Conservation (phyloP, 768 basidiomycete species). For the Lenzites betulinus region DNA sequence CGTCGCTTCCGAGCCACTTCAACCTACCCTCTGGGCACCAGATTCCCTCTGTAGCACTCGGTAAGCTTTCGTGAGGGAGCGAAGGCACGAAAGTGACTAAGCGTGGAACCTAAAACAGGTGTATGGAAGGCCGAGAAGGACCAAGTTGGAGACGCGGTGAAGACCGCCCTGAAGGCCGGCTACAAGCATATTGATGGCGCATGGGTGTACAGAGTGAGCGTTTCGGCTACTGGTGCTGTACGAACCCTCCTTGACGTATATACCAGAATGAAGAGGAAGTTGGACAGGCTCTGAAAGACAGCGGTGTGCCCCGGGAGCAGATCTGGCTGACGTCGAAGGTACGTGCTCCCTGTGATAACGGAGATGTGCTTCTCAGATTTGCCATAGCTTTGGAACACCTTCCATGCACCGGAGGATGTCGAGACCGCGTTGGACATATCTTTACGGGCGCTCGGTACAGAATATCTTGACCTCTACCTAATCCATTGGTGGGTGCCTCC, state of each 20-base stretch:
- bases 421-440: constrained; percentile 69
- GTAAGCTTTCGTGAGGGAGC: constrained; percentile 33
- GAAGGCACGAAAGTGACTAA: neutral
- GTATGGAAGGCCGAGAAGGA: constrained; percentile 60
- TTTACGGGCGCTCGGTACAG: constrained; percentile 56
- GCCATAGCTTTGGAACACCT: constrained; percentile 69
- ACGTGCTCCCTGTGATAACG: neutral
- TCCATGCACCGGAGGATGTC: constrained; percentile 74
- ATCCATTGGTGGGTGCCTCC: constrained; percentile 65
- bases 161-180: constrained; percentile 61
- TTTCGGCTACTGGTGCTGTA: no score
- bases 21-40: constrained; percentile 65
- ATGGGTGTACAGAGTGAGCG: constrained; percentile 63
- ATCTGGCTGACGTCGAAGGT: constrained; percentile 70
- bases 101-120: constrained; percentile 37
- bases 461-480: constrained; percentile 80
- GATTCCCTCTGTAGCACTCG: constrained; percentile 69
- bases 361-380: neutral
- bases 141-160: constrained; percentile 70
- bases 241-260: neutral
- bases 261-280: constrained; percentile 71
- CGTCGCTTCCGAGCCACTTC: constrained; percentile 48
- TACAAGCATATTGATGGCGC: constrained; percentile 77
- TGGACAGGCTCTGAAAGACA: constrained; percentile 59
- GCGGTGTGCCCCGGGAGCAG: constrained; percentile 60